These are phyloP conservation scores for Yueomyces sp. DNA, from an alignment of 1,139 yeast species.

Conservation along the genomic window DNA sequence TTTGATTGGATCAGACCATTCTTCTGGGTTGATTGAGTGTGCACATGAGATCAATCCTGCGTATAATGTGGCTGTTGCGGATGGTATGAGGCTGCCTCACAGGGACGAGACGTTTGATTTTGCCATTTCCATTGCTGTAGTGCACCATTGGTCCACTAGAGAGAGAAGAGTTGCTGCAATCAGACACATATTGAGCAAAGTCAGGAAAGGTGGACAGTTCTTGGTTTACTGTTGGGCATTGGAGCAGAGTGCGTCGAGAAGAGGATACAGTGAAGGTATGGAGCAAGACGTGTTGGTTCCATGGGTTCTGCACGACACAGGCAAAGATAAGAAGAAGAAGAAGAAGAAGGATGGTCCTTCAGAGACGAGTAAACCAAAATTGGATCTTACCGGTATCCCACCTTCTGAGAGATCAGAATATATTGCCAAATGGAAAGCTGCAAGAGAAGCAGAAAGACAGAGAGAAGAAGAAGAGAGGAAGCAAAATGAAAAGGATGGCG, in stretches of 20 bases:
- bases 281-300: slow-evolving; percentile 92
- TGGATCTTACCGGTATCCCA: slow-evolving; percentile 19
- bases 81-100: slow-evolving; percentile 67
- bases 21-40: slow-evolving; percentile 63
- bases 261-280: slow-evolving; percentile 84
- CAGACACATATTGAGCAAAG: slow-evolving; percentile 45
- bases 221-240: slow-evolving; percentile 92
- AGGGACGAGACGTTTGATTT: slow-evolving; percentile 53
- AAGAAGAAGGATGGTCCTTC: slow-evolving; percentile 8
- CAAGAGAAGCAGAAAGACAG: slow-evolving; percentile 14
- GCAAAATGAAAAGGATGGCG: slow-evolving; percentile 3
- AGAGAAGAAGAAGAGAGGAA: slow-evolving; percentile 7
- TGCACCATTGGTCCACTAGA: slow-evolving; percentile 85
- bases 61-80: slow-evolving; percentile 54
- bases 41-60: slow-evolving; percentile 38
- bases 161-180: slow-evolving; percentile 71
- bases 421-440: slow-evolving; percentile 19
- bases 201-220: slow-evolving; percentile 51
- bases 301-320: slow-evolving; percentile 59
- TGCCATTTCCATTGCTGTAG: slow-evolving; percentile 90
- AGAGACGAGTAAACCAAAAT: slow-evolving; percentile 8
- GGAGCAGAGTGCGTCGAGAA: slow-evolving; percentile 73
- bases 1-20: slow-evolving; percentile 73
- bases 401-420: slow-evolving; percentile 17
- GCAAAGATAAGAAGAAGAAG: slow-evolving; percentile 18